Conservation (phyloP, 1,284 basidiomycete genomes). For the Mycosarcoma mackinlayi region DNA sequence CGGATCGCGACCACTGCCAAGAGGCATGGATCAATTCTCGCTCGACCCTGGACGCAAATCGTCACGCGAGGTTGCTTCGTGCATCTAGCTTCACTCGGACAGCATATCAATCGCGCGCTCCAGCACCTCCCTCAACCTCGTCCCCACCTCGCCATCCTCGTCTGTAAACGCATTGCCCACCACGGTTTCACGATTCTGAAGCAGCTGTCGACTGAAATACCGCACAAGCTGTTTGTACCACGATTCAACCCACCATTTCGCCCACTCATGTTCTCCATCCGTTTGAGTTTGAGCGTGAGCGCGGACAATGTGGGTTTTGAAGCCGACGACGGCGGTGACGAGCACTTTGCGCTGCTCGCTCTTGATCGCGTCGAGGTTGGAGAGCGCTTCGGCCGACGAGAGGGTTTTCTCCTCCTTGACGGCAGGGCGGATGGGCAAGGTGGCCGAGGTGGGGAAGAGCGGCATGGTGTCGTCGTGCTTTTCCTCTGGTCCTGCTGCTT, state of each 20-base stretch:
- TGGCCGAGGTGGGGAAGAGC: slow-evolving; percentile 48
- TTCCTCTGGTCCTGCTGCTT: slow-evolving; percentile 14
- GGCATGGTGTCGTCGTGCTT: slow-evolving; percentile 18
- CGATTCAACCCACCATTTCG: slow-evolving; percentile 59
- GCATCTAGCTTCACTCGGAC: slow-evolving; percentile 21
- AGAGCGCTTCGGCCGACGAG: slow-evolving; percentile 43
- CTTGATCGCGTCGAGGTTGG: slow-evolving; percentile 58
- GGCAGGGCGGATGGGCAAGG: slow-evolving; percentile 24
- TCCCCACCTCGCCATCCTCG: neutral
- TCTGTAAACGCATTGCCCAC: slow-evolving; percentile 49
- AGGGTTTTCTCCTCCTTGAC: slow-evolving; percentile 17
- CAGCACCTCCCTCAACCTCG: slow-evolving; percentile 9
- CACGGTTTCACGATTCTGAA: slow-evolving; percentile 53
- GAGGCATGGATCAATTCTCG: too few relatives aligned
- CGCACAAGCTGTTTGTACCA: slow-evolving; percentile 58
- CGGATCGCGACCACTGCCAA: too few relatives aligned
- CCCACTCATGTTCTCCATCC: slow-evolving; percentile 37
- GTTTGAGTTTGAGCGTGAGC: neutral
- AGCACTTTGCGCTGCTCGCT: slow-evolving; percentile 66
- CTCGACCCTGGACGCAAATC: too few relatives aligned
- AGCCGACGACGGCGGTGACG: slow-evolving; percentile 43
- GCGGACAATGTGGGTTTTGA: slow-evolving; percentile 38
- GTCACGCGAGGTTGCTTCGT: neutral
- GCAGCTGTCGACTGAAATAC: slow-evolving; percentile 48
- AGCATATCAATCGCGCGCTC: slow-evolving; percentile 39